A percentile compares a stretch with the other conserved stretches of the same genome.
phyloP scores from a whole-genome alignment of 768 basidiomycete species.

The Auricularia sp. region DNA sequence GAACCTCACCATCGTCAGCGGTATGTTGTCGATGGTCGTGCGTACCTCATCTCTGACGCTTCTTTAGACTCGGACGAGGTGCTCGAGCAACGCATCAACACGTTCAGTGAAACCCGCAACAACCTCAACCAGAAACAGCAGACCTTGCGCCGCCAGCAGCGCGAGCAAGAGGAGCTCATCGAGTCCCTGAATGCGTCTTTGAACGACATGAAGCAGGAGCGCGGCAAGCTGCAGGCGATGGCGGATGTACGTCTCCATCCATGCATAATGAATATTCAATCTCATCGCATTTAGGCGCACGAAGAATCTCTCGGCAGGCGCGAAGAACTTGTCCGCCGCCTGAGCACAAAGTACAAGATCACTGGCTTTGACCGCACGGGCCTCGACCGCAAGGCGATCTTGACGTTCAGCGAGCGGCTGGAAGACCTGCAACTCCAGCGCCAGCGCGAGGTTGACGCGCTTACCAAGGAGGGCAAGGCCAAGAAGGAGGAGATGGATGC shows the following conservation, averaged over 20 bases:
- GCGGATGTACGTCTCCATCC: constrained; percentile 44
- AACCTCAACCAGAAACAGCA: constrained; percentile 34
- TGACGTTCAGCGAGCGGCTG: constrained; percentile 62
- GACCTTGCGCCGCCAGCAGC: constrained; percentile 40
- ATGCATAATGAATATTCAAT: neutral
- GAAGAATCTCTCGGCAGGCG: constrained; percentile 58
- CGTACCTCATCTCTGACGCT: neutral
- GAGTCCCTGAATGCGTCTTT: neutral
- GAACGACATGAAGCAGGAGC: neutral
- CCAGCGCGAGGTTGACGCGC: constrained; percentile 29
- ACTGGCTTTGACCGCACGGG: constrained; percentile 64
- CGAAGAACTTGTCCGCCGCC: constrained; percentile 62
- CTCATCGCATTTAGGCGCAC: constrained; percentile 47
- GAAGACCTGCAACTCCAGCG: constrained; percentile 53
- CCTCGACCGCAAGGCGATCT: constrained; percentile 59
- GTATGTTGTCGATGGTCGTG: constrained; percentile 26
- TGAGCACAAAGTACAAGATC: constrained; percentile 58
- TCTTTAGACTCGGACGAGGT: constrained; percentile 62
- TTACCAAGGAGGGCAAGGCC: constrained; percentile 41
- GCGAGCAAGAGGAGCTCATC: constrained; percentile 11
- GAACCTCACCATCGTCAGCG: constrained; percentile 57
- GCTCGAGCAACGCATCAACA: constrained; percentile 30
- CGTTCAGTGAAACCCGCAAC: constrained; percentile 33
- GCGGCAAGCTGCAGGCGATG: constrained; percentile 60
- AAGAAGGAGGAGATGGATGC: constrained; percentile 59